Evolutionary conservation across 768 basidiomycete genomes (phyloP), one percentile per base, ranked within the genome.

Genomic region (Suillus cothurnatus): DNA sequence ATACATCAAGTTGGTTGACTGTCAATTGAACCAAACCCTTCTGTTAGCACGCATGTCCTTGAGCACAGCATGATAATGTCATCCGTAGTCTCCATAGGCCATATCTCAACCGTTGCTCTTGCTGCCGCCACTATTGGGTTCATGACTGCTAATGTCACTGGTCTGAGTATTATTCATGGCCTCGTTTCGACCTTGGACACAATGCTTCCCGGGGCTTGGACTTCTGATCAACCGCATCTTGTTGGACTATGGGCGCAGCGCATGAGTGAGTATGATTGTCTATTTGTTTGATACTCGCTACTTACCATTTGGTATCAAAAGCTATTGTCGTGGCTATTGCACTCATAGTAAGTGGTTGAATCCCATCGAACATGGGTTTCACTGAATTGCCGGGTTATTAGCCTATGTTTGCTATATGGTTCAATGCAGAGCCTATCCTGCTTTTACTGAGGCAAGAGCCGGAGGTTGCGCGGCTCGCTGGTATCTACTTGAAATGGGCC

Each of bases 201-300:
- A 0, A 84, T 99, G 72, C 85, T 98, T 2, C 97, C 97, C 0
- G 87, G 93, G 49, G 95, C 97, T 12, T 99, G 93, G 95, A 96
- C 97, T 0, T 95, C 94, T 3, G 73, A 85, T 4, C 87, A 93
- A 31, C 97, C 96, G 0, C 81, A 89, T 6, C 81, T 94, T 0
- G 94, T 98, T 15, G 95, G 95, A 4, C 82, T 97, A 2, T 97
- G 95, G 95, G 80, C 91, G 15, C 94, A 96, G 74, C 82, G 95
- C 66, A 95, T 95, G 93, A 81, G 91, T 91, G 67, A 63, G 88
- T 77, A 49, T 59, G 21, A n/a, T 49, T 32, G 66, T 66, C 17
- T n/a, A 64, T 66, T 21, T 23, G 11, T 28, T 45, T 4, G 21
- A 14, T 23, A 21, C 39, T 47, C 3, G 32, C n/a, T 39, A 53